Base-by-base conservation (phyloP, 2,329 filamentous ascomycete genomes). In the Alternaria rosae region DNA sequence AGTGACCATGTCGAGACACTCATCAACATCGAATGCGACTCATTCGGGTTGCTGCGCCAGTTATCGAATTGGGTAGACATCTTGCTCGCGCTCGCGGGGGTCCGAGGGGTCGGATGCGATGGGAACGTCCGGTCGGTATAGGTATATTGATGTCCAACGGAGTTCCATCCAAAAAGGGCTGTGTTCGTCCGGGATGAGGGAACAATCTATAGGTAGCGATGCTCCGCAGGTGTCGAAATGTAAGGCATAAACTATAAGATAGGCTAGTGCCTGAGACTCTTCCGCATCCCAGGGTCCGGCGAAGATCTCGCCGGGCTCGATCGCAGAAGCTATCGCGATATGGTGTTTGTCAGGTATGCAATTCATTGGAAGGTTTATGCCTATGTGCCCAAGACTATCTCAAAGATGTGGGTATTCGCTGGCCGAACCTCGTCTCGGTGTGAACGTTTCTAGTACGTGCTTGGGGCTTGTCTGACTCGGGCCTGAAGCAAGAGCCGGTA, bases 21-120 rank as follows among this genome's bases (percentile, higher is more conserved):
- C 32, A 59, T 59, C 23, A 59, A 28, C 12, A 44, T 43, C 9
- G 43, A 52, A 48, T 56, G 57, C 11, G 57, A 43, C 38, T 59
- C 52, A 25, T 12, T 41, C 26, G 57, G 57, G 32, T 59, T 35
- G 11, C 57, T 59, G 5, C 28, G 28, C 51, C 52, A 59, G 32
- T 50, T 59, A 17, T 56, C 30, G 11, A 59, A 32, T 23, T 59
- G 52, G 23, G 30, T 20, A 12, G 57, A 55, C 57, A 59, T 59
- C 12, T 42, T 25, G 42, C 45, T 21, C 32, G 43, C 44, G 35
- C 13, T 56, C 20, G 25, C 17, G 32, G 43, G 28, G 12, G 52
- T 5, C 20, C 38, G 13, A 15, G 42, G 11, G 6, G 20, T n/a
- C 35, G 23, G 17, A 50, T 35, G 17, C 28, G 17, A 32, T 4